Evolutionary conservation across 768 basidiomycete genomes (phyloP), one percentile per base, ranked within the genome.

Genomic region (Lentinula detonsa): DNA sequence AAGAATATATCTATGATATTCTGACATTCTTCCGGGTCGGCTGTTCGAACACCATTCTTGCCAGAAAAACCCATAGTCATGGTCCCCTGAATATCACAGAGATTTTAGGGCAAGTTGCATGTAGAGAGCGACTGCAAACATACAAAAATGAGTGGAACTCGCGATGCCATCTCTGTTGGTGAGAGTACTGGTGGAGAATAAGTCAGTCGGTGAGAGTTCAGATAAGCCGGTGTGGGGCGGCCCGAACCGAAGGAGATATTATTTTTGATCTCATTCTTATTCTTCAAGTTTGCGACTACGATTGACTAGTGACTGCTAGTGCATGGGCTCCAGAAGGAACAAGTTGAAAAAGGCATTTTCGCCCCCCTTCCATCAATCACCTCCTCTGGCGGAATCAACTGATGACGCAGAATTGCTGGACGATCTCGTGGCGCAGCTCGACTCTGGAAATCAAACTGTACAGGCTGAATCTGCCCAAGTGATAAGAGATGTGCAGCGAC

Each of bases 371-470:
- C 66, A 71, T 7, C 69, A 70, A 15, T 61, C 71, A 0, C 70
- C 75, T 34, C 66, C 74, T 1, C 62, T 62, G 33, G 65, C 70
- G 62, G 64, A 69, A 34, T 16, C 55, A 40, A 65, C 64, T 18
- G 79, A 81, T 46, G 82, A 87, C 59, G 81, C 84, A 49, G 80
- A 81, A 9, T 78, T 93, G 51, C 78, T 93, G 76, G 82, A 91
- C 64, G 87, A 91, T 66, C 82, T 95, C 1, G 72, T 94, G 51
- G 81, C 85, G 6, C 87, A 91, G 70, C 84, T 95, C 31, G 90
- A 92, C 66, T 83, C 83, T 6, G 75, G 79, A 64, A 80, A 91
- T 65, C 65, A 76, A 53, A 71, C 75, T 46, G 76, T 81, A 1
- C 81, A 81, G 66, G 69, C 72, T 31, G 82, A 84, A 69, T 77